Evolutionary conservation across 768 basidiomycete genomes (phyloP).

Genomic region (Tylopilus vinaceipallidus): DNA sequence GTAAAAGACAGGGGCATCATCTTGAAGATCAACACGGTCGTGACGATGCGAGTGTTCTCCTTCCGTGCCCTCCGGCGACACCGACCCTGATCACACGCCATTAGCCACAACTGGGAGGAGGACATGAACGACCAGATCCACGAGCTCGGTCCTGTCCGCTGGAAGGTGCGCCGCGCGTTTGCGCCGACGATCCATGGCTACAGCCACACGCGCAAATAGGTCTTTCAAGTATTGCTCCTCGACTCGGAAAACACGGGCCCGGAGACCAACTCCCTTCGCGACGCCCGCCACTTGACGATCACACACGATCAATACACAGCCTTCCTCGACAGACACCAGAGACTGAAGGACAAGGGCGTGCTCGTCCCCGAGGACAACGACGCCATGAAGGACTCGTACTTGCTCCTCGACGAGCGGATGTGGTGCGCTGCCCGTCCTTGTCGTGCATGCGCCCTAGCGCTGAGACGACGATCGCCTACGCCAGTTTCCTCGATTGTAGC

Average conservation of each 20-base stretch:
- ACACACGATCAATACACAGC: slow-evolving; percentile 33
- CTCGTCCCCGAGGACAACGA: slow-evolving; percentile 39
- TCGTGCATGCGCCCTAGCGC: neutral
- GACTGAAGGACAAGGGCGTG: slow-evolving; percentile 20
- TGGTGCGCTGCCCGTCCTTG: slow-evolving; percentile 18
- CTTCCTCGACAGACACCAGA: slow-evolving; percentile 32
- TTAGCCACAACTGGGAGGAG: slow-evolving; percentile 34
- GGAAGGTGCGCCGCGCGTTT: slow-evolving; percentile 30
- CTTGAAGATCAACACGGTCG: slow-evolving; percentile 35
- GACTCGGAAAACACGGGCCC: slow-evolving; percentile 30
- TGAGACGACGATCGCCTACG: neutral
- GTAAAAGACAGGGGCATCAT: slow-evolving; percentile 29
- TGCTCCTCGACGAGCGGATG: slow-evolving; percentile 38
- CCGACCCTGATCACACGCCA: neutral
- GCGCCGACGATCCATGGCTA: no score
- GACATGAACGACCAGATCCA: slow-evolving; percentile 35
- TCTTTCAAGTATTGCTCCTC: slow-evolving; percentile 31
- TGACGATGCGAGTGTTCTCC: slow-evolving; percentile 24
- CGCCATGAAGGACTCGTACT: slow-evolving; percentile 38
- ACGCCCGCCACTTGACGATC: slow-evolving; percentile 28
- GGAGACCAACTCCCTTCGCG: slow-evolving; percentile 25
- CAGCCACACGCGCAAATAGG: slow-evolving; percentile 13
- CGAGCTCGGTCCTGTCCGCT: slow-evolving; percentile 28
- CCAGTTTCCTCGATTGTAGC: slow-evolving; percentile 33
- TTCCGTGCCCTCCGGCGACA: neutral